Percentiles rank a stretch among this genome's conserved stretches.
Evolutionary conservation across 805 yeast species (phyloP).

Genomic region (Barnettozyma vustinii): DNA sequence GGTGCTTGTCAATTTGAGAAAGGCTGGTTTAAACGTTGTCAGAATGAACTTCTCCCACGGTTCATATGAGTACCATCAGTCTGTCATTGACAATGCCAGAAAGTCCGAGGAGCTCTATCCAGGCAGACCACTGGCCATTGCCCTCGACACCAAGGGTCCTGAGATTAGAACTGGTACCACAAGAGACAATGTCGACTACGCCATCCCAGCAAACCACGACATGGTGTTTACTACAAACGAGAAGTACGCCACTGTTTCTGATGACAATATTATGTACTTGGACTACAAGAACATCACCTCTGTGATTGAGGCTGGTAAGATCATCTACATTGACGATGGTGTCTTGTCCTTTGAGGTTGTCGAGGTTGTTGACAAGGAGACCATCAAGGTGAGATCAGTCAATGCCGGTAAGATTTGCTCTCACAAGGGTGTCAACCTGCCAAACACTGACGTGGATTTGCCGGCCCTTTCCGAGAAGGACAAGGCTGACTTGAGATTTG

Average conservation of each 20-base stretch:
- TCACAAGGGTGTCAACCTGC: conserved; percentile 98
- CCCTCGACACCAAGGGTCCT: conserved; percentile 98
- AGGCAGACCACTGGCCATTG: conserved; percentile 97
- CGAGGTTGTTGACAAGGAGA: conserved; percentile 72
- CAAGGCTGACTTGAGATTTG: conserved; percentile 84
- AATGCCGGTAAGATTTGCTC: conserved; percentile 95
- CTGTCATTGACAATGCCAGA: conserved; percentile 94
- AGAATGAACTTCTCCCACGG: conserved; percentile 99
- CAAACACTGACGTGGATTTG: conserved; percentile 97
- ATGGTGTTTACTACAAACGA: conserved; percentile 93
- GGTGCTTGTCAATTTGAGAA: conserved; percentile 77
- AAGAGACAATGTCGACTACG: conserved; percentile 67
- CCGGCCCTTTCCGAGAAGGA: conserved; percentile 98
- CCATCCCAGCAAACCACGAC: conserved; percentile 80
- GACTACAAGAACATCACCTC: conserved; percentile 96
- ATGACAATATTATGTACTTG: conserved; percentile 78
- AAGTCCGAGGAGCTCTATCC: conserved; percentile 84
- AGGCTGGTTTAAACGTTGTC: conserved; percentile 96
- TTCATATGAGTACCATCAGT: conserved; percentile 94
- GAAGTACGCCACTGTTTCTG: conserved; percentile 61
- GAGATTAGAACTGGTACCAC: conserved; percentile 99
- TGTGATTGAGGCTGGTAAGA: conserved; percentile 82
- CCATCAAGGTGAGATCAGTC: conserved; percentile 81
- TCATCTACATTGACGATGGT: conserved; percentile 97
- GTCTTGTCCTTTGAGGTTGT: conserved; percentile 90